Evolutionary conservation across 2,329 filamentous ascomycete genomes (phyloP).

Genomic region (Neurospora crassa): DNA sequence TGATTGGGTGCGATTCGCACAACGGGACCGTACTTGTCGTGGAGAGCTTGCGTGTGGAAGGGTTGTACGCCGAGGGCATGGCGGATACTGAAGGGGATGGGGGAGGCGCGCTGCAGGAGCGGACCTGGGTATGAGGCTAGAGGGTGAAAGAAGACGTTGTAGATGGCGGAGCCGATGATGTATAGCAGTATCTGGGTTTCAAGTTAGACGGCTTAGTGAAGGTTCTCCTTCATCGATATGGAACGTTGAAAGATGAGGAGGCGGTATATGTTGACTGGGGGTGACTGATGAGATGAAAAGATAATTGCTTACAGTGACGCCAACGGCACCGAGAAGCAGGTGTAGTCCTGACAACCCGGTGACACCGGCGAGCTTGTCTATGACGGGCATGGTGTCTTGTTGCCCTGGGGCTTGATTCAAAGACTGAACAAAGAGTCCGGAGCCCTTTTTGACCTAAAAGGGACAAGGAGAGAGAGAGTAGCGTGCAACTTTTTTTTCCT

Average conservation of each 20-base stretch:
- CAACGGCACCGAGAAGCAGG: not conserved
- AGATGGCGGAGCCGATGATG: not conserved
- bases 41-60: conserved; percentile 15
- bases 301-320: not conserved
- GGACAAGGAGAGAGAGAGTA: not conserved
- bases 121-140: conserved; percentile 10
- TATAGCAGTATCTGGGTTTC: not conserved
- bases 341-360: not conserved
- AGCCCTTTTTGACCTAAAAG: not conserved
- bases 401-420: not conserved
- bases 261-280: not conserved
- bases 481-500: not conserved
- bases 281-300: not conserved
- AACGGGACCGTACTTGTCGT: conserved; percentile 28
- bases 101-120: conserved; percentile 4
- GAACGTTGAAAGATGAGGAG: not conserved
- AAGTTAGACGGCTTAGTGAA: not conserved
- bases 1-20: conserved; percentile 31
- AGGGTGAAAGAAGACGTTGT: conserved; percentile 15
- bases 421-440: not conserved
- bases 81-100: conserved; percentile 4
- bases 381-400: not conserved
- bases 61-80: conserved; percentile 5
- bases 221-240: not conserved
- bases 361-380: not conserved